Evolutionary conservation across 225 moss, liverwort and hornwort genomes (phyloP).

Genomic region (Physcomitrium patens): DNA sequence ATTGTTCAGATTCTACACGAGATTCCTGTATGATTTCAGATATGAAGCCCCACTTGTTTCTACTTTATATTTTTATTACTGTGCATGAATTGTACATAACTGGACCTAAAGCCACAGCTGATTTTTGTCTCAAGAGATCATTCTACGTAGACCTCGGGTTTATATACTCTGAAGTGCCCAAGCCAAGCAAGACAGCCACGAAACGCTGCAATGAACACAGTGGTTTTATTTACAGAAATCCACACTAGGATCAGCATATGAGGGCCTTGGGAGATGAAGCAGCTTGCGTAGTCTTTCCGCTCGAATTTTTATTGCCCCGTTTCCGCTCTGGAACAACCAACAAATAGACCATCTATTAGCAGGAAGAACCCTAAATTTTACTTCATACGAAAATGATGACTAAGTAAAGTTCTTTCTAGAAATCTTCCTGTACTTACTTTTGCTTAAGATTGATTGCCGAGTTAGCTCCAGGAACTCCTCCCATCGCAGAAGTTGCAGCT

Average conservation of each 20-base stretch:
- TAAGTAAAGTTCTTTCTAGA: neutral
- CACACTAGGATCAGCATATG: constrained; percentile 29
- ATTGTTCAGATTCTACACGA: neutral
- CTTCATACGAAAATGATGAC: neutral
- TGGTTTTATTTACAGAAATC: neutral
- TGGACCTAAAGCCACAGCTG: constrained; percentile 17
- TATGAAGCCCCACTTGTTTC: constrained; percentile 3
- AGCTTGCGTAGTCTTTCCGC: constrained; percentile 35
- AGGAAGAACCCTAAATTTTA: neutral
- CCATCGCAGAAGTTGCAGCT: constrained; percentile 58
- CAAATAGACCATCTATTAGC: neutral
- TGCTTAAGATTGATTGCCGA: constrained; percentile 61
- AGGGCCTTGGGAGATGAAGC: constrained; percentile 32
- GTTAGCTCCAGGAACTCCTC: constrained; percentile 62
- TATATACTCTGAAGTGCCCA: neutral
- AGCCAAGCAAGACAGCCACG: neutral
- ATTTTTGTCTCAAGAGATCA: neutral
- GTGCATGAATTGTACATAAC: constrained; percentile 15
- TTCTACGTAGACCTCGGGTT: neutral
- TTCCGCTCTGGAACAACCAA: constrained; percentile 44
- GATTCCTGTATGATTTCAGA: neutral
- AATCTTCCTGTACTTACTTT: constrained; percentile 35
- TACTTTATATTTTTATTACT: constrained; percentile 12
- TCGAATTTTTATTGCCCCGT: constrained; percentile 41
- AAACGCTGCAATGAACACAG: neutral